phyloP scores from a whole-genome alignment of 306 rosid genomes.

The Betula pendula region DNA sequence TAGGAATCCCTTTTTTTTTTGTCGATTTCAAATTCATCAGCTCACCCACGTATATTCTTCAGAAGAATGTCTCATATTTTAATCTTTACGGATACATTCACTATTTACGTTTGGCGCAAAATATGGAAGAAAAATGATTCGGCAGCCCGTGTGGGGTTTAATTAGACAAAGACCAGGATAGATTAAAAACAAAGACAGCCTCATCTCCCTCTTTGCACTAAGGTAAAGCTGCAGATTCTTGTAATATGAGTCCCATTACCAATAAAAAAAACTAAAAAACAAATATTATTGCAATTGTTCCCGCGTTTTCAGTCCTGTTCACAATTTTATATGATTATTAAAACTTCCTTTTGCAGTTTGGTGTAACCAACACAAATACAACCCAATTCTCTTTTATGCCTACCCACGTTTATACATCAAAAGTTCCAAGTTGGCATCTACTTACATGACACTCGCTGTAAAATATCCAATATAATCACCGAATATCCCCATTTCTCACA shows the following conservation, averaged over 20 bases:
- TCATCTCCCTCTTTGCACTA: too few species aligned
- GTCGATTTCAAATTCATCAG: background rate
- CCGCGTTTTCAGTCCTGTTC: background rate
- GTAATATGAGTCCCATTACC: too few species aligned
- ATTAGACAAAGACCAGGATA: slow-evolving; percentile 6
- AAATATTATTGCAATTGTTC: too few species aligned
- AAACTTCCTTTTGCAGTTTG: background rate
- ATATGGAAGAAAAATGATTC: background rate
- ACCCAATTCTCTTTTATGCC: background rate
- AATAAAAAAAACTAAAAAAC: background rate
- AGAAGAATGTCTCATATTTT: background rate
- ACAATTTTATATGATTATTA: background rate
- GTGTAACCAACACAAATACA: background rate
- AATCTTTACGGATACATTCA: background rate
- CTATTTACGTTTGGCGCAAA: background rate
- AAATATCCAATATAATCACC: background rate
- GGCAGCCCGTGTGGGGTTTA: background rate
- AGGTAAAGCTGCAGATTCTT: background rate
- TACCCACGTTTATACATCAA: background rate
- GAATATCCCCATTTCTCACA: background rate
- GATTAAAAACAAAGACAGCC: slow-evolving; percentile 16
- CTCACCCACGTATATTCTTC: background rate
- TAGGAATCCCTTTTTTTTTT: background rate
- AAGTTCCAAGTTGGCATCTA: background rate
- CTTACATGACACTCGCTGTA: background rate